Base-by-base conservation (phyloP, 208 protist species). In the Trypanosoma caninum region DNA sequence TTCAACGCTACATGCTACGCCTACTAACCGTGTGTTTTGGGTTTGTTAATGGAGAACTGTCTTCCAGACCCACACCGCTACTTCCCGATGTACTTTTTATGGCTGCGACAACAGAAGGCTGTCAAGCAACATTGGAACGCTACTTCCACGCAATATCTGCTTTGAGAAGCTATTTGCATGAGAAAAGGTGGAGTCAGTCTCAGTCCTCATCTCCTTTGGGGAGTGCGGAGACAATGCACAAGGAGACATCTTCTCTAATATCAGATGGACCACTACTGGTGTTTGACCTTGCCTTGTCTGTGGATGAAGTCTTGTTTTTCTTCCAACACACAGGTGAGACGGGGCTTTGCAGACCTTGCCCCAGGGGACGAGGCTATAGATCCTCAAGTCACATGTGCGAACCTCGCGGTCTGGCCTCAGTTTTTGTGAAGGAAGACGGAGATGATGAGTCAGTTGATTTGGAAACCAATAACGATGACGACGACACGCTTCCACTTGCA, bases 61-160 rank as follows among this genome's bases (percentile, higher is more conserved):
- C 64, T 27, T 48, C 53, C 9, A 40, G 48, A 28, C 28, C 31
- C n/a, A 20, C 63, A 28, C 77, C 81, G 6, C 57, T 69, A 41
- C 71, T 88, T 37, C 77, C 77, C 1, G 68, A 64, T 38, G 46
- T 88, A 28, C 52, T 88, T 22, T 58, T 42, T 38, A 27, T 60
- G 47, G 59, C 78, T 10, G 67, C 71, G 16, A 30, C 55, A 16
- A 58, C 63, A 27, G 8, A 28, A 14, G 59, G 53, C 20, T 46
- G 62, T 16, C 67, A 65, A 40, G 65, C 40, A 5, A 73, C 69
- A 4, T 6, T 87, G 23, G 78, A 79, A 35, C 70, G 74, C 5
- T 68, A 82, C 46, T 86, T 77, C 37, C 79, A 90, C 71, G 68
- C 61, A 11, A 23, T 90, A 11, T 69, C 69, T 27, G 83, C 79